These are phyloP conservation scores for Capsicum chinense DNA, from an alignment of 257 asterid species.

Conservation along the genomic window DNA sequence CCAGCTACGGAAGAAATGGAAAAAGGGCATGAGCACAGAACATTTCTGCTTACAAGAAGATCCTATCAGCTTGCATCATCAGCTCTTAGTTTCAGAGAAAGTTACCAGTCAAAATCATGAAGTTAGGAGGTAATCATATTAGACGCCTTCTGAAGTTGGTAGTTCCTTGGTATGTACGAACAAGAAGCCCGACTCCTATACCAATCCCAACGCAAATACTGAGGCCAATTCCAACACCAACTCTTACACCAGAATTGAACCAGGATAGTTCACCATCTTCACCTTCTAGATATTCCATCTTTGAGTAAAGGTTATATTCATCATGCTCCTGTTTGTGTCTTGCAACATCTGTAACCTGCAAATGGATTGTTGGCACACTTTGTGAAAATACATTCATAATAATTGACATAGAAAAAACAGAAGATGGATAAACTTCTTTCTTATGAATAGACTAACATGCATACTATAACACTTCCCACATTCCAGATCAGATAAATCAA, in stretches of 20 bases:
- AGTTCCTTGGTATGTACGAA: slow-evolving; percentile 74
- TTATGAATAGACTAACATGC: neutral
- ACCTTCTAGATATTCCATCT: slow-evolving; percentile 51
- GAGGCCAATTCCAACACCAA: slow-evolving; percentile 78
- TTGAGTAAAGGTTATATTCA: slow-evolving; percentile 37
- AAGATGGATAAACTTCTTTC: neutral
- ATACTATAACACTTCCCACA: neutral
- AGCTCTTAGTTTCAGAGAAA: neutral
- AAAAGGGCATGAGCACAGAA: neutral
- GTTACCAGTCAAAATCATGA: neutral
- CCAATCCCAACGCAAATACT: slow-evolving; percentile 73
- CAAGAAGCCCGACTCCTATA: slow-evolving; percentile 73
- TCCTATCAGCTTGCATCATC: slow-evolving; percentile 10
- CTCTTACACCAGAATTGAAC: slow-evolving; percentile 82
- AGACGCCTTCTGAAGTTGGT: slow-evolving; percentile 61
- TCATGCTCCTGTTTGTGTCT: slow-evolving; percentile 45
- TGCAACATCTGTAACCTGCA: slow-evolving; percentile 46
- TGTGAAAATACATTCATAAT: neutral
- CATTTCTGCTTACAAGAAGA: slow-evolving; percentile 8
- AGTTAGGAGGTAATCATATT: slow-evolving; percentile 37
- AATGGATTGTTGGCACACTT: slow-evolving; percentile 38
- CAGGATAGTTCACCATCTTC: slow-evolving; percentile 72
- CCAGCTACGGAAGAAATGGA: neutral
- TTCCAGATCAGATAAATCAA: neutral
- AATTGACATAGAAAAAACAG: neutral